Evolutionary conservation across 1,284 basidiomycete species (phyloP).

Genomic region (Sphagnurus paluster): DNA sequence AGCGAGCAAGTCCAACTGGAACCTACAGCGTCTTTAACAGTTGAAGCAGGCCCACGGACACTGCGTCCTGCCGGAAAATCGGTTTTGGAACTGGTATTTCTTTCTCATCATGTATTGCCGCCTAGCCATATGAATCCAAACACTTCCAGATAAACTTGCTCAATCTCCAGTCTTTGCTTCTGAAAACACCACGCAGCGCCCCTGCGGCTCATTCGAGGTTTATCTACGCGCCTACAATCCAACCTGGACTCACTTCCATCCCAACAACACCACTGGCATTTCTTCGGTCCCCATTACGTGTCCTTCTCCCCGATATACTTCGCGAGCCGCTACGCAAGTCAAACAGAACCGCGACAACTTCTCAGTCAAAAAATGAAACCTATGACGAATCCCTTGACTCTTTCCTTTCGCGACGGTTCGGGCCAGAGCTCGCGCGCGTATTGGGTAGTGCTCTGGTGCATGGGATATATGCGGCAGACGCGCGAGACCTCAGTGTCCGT

Average conservation of each 20-base stretch:
- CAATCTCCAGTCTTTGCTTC: conserved; percentile 53
- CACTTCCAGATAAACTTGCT: conserved; percentile 71
- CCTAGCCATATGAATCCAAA: conserved; percentile 18
- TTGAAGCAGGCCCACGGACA: conserved; percentile 86
- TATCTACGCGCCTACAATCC: conserved; percentile 57
- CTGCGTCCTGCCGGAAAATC: conserved; percentile 73
- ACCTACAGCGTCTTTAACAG: conserved; percentile 37
- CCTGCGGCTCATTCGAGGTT: conserved; percentile 77
- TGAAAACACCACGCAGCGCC: conserved; percentile 65
- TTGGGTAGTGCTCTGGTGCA: conserved; percentile 88
- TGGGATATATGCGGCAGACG: conserved; percentile 91
- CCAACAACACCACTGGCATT: conserved; percentile 50
- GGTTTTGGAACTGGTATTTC: conserved; percentile 79
- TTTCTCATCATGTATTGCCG: background rate
- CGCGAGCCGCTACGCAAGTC: conserved; percentile 55
- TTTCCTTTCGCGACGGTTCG: conserved; percentile 80
- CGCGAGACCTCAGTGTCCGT: conserved; percentile 71
- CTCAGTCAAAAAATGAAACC: background rate
- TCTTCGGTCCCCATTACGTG: conserved; percentile 47
- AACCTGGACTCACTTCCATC: conserved; percentile 40
- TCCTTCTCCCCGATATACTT: conserved; percentile 56
- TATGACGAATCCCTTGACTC: conserved; percentile 82
- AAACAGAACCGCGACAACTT: conserved; percentile 34
- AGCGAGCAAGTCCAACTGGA: conserved; percentile 57
- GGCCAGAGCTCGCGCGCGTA: conserved; percentile 66